phyloP scores from a whole-genome alignment of 2,329 filamentous ascomycete genomes.

The Trichoderma endophyticum region DNA sequence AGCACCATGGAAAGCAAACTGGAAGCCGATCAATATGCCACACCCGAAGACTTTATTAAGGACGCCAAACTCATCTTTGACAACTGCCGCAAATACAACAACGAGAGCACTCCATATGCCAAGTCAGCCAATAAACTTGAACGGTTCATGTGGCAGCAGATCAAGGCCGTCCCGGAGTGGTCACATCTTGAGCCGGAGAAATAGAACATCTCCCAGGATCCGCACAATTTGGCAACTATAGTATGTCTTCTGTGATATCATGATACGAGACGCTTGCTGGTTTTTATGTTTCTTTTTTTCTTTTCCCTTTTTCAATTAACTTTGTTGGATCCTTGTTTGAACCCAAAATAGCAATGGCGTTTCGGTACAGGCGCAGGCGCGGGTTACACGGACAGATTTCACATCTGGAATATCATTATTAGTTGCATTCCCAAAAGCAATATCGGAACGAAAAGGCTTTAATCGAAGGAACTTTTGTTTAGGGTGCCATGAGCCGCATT shows the following conservation, averaged over 20 bases:
- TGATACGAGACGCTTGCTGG: not conserved
- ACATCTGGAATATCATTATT: not conserved
- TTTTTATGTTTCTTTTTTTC: not conserved
- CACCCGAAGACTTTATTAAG: slow-evolving; percentile 85
- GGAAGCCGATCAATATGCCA: slow-evolving; percentile 87
- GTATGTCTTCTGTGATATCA: not conserved
- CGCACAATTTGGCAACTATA: not conserved
- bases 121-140: slow-evolving; percentile 92
- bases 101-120: slow-evolving; percentile 89
- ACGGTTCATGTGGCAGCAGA: slow-evolving; percentile 93
- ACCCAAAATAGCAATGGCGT: slow-evolving; percentile 3
- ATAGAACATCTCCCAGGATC: slow-evolving; percentile 27
- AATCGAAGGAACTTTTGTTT: not conserved
- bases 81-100: slow-evolving; percentile 96
- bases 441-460: not conserved
- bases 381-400: not conserved
- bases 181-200: slow-evolving; percentile 57
- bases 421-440: not conserved
- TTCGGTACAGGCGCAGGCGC: not conserved
- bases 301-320: not conserved
- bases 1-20: slow-evolving; percentile 94
- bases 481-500: not conserved
- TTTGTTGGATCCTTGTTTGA: not conserved
- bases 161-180: slow-evolving; percentile 92
- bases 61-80: slow-evolving; percentile 88